A percentile compares a stretch with the other conserved stretches of the same genome.
Evolutionary conservation across 2,329 filamentous ascomycete genomes (phyloP).

Genomic region (Trichoderma sp.): DNA sequence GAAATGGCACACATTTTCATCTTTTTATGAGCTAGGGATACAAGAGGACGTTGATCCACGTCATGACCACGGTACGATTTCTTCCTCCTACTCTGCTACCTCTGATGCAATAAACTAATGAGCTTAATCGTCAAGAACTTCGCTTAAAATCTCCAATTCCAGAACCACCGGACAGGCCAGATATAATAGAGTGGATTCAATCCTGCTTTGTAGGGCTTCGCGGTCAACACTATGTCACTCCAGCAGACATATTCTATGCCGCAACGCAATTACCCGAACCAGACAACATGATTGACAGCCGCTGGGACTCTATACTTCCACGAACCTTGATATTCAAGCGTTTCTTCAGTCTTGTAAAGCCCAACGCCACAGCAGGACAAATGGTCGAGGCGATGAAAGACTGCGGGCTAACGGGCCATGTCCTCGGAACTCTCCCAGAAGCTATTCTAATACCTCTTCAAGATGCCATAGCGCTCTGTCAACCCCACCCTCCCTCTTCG

Average conservation of each 20-base stretch:
- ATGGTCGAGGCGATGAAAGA: slow-evolving; percentile 74
- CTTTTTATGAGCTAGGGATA: slow-evolving; percentile 55
- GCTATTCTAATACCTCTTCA: slow-evolving; percentile 77
- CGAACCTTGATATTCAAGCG: slow-evolving; percentile 70
- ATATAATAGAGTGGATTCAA: slow-evolving; percentile 58
- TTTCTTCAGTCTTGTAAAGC: slow-evolving; percentile 62
- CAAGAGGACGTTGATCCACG: slow-evolving; percentile 48
- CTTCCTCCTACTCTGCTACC: background rate
- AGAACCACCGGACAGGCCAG: slow-evolving; percentile 40
- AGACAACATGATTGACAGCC: slow-evolving; percentile 40
- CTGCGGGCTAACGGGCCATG: slow-evolving; percentile 64
- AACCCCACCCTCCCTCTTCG: slow-evolving; percentile 74
- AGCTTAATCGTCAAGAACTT: slow-evolving; percentile 34
- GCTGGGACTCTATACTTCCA: slow-evolving; percentile 57
- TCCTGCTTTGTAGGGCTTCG: slow-evolving; percentile 45
- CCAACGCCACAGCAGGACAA: slow-evolving; percentile 55
- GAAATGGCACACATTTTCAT: slow-evolving; percentile 60
- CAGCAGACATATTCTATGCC: slow-evolving; percentile 49
- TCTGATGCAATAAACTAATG: slow-evolving; percentile 1
- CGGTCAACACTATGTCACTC: slow-evolving; percentile 44
- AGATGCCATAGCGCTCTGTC: slow-evolving; percentile 82
- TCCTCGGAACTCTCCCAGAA: slow-evolving; percentile 84
- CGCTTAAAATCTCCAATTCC: slow-evolving; percentile 38
- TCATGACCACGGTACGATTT: slow-evolving; percentile 44
- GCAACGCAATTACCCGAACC: slow-evolving; percentile 40